These are phyloP conservation scores for Orychophragmus violaceus DNA, from an alignment of 345 rosid genomes.

Conservation along the genomic window DNA sequence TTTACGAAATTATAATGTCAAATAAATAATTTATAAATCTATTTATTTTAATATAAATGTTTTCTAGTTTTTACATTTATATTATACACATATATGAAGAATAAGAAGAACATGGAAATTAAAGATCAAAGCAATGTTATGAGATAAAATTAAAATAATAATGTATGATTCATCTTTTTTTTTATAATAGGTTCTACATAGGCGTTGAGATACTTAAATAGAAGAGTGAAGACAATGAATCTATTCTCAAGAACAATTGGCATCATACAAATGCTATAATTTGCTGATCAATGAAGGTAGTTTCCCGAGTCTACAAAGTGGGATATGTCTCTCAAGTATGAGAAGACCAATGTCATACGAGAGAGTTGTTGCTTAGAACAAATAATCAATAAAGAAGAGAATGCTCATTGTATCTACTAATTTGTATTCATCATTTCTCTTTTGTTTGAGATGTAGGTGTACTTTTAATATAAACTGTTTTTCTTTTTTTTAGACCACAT, in stretches of 20 bases:
- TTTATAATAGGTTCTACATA: conserved; percentile 57
- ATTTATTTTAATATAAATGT: too few species aligned
- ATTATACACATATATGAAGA: too few species aligned
- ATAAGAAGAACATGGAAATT: too few species aligned
- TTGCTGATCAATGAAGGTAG: conserved; percentile 99
- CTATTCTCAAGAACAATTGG: conserved; percentile 81
- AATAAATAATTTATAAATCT: too few species aligned
- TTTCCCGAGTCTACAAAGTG: conserved; percentile 79
- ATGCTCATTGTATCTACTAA: conserved; percentile 94
- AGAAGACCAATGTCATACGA: conserved; percentile 93
- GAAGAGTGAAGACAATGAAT: conserved; percentile 58
- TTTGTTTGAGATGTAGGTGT: conserved; percentile 76
- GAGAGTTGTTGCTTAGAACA: conserved; percentile 98
- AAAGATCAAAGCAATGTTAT: too few species aligned
- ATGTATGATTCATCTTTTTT: neutral
- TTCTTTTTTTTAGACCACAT: too few species aligned
- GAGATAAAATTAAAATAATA: too few species aligned
- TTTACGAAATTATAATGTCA: too few species aligned
- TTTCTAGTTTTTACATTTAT: too few species aligned
- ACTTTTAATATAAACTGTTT: too few species aligned
- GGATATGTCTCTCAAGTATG: conserved; percentile 97
- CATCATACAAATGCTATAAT: conserved; percentile 93
- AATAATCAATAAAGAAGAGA: conserved; percentile 91
- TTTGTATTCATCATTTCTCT: conserved; percentile 92
- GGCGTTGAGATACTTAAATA: conserved; percentile 88